Evolutionary conservation across 352 stramenopile species (phyloP), one percentile per base, ranked within the genome.

Genomic region (Globisporangium emineosum): DNA sequence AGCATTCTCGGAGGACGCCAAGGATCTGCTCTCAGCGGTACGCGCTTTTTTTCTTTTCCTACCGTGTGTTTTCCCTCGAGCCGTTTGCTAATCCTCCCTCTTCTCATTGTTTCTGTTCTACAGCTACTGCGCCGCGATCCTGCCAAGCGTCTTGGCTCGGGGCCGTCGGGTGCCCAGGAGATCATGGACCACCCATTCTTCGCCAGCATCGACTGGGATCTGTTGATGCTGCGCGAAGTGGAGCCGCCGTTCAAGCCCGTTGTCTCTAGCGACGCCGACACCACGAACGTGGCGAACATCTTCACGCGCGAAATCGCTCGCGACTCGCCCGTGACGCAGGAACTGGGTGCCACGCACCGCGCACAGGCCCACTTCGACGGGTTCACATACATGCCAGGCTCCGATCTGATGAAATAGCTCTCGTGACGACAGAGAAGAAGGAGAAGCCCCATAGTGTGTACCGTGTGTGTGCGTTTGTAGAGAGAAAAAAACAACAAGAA

Each of bases 131-230:
- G 87, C 33, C 78, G 89, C 30, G 88, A 97, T 57, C 87, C 89
- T 5, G 81, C 85, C 42, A 93, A 95, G 72, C 82, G 87, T 25
- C 71, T 95, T 52, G 87, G 87, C 19, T 94, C 84, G 0, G 84
- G 86, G 0, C 86, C 86, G 5, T 90, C 85, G 8, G 88, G 88
- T n/a, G 87, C 79, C 50, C 83, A 95, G 68, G 88, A 96, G 59
- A 93, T 96, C 67, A 95, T 93, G 84, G 84, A 94, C 64, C 88
- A 96, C 59, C 81, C 85, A 49, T 96, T 95, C 71, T 96, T 95
- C 62, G 85, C 87, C 40, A 88, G 74, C 60, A 94, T 94, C 25
- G 87, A 95, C 70, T 95, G 85, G 52, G 88, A 95, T 66, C 79
- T 84, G 60, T 68, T 96, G 53, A 70, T 93, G 65, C 77, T 85